A percentile compares a stretch with the other conserved stretches of the same genome.
phyloP scores from a whole-genome alignment of 73 alveolate species.

The Stentor roeselii region DNA sequence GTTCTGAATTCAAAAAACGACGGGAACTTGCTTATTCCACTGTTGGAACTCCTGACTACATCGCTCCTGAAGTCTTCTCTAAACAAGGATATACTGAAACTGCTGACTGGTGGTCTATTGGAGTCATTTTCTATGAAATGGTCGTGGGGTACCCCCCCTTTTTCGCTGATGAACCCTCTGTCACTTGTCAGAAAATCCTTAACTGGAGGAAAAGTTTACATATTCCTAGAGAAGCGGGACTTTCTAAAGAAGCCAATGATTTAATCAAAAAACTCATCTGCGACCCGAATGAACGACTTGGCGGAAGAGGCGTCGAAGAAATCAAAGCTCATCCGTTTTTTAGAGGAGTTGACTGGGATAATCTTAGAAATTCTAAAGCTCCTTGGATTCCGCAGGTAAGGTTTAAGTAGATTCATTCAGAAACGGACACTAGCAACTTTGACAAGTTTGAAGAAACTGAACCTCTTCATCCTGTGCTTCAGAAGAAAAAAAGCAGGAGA shows the following conservation, averaged over 20 bases:
- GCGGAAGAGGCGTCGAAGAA: too few relatives aligned
- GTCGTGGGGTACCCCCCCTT: slow-evolving; percentile 72
- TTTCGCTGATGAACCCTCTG: slow-evolving; percentile 61
- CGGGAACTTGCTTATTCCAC: slow-evolving; percentile 70
- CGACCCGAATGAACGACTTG: background rate
- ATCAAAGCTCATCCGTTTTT: too few relatives aligned
- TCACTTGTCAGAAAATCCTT: slow-evolving; percentile 50
- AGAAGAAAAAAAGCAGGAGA: too few relatives aligned
- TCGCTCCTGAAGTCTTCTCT: slow-evolving; percentile 75
- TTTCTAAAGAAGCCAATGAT: slow-evolving; percentile 21
- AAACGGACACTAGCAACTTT: too few relatives aligned
- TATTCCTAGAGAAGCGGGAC: slow-evolving; percentile 46
- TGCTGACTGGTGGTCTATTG: slow-evolving; percentile 83
- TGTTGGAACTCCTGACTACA: slow-evolving; percentile 84
- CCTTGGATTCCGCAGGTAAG: slow-evolving; percentile 57
- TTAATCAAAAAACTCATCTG: slow-evolving; percentile 14
- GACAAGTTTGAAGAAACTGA: too few relatives aligned
- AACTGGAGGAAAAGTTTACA: slow-evolving; percentile 57
- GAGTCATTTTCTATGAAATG: slow-evolving; percentile 82
- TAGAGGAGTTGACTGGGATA: slow-evolving; percentile 62
- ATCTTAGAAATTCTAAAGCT: slow-evolving; percentile 48
- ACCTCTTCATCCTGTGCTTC: too few relatives aligned
- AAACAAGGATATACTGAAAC: slow-evolving; percentile 73
- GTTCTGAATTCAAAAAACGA: too few relatives aligned
- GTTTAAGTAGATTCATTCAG: too few relatives aligned